Base-by-base conservation (phyloP, 352 stramenopile genomes). In the Globisporangium paddicum region DNA sequence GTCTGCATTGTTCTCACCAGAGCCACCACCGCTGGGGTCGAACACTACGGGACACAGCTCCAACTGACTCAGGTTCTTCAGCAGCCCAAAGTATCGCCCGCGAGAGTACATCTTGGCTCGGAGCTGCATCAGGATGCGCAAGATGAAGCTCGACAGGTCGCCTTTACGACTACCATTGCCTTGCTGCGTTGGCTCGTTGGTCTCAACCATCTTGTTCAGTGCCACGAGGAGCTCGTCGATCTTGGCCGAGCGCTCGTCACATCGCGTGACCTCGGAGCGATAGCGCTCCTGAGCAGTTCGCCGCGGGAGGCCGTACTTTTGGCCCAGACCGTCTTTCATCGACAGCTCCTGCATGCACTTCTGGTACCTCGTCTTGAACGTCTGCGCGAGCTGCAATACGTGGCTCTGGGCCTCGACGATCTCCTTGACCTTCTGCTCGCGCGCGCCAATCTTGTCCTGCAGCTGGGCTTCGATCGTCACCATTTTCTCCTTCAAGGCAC, bases 251-350 rank as follows among this genome's bases (percentile, higher is more conserved):
- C 74, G 73, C 23, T 79, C 71, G 30, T 97, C 87, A 23, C 84
- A 89, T 8, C 81, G 81, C 23, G 81, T 89, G 14, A 91, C 88
- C 58, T 94, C 86, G 1, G 84, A 92, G 5, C 90, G 77, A 38
- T 93, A 88, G 14, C 77, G 63, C 56, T 97, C 89, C 62, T 96
- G 86, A 2, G 90, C 88, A 13, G 75, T 85, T 32, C 89, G 82
- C 0, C 87, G 69, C 51, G 90, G 90, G 23, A 91, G 65, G 14
- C 90, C 88, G 37, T 93, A 97, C 67, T 94, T 97, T 63, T 90
- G 86, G 0, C 89, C 89, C 0, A 97, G 69, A 0, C 90, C 89
- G 62, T 97, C 87, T 51, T 87, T 85, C 70, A 97, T 90, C 16
- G 82, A 91, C 45, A 97, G 63, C 37, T 63, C 83, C 57, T 94